phyloP scores from a whole-genome alignment of 306 rosid genomes.

The Casuarina equisetifolia region DNA sequence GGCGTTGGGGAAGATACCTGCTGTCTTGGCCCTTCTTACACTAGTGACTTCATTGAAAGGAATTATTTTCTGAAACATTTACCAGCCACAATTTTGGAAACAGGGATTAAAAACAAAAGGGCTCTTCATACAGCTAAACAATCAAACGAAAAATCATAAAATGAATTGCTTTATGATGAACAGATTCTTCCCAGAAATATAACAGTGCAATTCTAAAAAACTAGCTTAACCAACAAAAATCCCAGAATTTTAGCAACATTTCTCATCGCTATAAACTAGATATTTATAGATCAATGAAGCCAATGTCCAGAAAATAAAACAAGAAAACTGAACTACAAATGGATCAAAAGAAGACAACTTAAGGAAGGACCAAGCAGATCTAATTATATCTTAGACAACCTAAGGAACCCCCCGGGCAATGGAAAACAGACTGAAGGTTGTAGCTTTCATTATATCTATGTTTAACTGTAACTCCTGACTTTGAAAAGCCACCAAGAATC shows the following conservation, averaged over 20 bases:
- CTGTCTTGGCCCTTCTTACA: constrained; percentile 90
- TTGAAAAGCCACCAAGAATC: constrained; percentile 2
- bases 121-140: constrained; percentile 13
- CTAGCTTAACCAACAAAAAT: background rate
- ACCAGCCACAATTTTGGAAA: constrained; percentile 15
- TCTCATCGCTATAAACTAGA: background rate
- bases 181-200: constrained; percentile 5
- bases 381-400: background rate
- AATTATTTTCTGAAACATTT: constrained; percentile 75
- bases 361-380: no score
- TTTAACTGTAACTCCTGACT: background rate
- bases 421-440: background rate
- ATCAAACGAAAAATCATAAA: constrained; percentile 7
- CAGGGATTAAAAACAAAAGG: constrained; percentile 6
- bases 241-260: background rate
- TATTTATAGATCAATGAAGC: no score
- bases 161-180: constrained; percentile 10
- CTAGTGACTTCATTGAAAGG: constrained; percentile 73
- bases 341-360: no score
- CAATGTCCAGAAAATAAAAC: no score
- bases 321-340: no score
- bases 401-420: background rate
- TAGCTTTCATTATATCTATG: background rate
- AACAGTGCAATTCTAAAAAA: constrained; percentile 13
- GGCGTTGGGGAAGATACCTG: constrained; percentile 96